Base-by-base conservation (phyloP, 352 stramenopile species). In the Blastocystis sp. region DNA sequence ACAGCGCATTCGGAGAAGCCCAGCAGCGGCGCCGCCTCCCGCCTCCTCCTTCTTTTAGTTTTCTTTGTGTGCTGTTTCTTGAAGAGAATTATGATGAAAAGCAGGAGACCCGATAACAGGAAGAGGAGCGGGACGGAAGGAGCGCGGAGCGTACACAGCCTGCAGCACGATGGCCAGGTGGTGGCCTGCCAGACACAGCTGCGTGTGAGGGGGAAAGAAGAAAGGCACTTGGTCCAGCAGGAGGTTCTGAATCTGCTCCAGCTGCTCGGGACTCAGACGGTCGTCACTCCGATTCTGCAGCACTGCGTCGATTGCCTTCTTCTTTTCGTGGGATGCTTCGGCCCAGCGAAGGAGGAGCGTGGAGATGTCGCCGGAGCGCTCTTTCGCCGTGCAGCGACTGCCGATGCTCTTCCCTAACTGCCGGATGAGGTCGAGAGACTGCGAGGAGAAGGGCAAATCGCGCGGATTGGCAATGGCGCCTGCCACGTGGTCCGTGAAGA, bases 401-500 rank as follows among this genome's bases (percentile, higher is more conserved):
- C 23, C 17, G 21, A 84, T 84, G 2, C 34, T 40, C 28, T 52
- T 41, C 19, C 52, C 56, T 2, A 67, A 19, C 21, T 69, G n/a
- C 9, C 14, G 19, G 61, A 84, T 43, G 41, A 52, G 45, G 38
- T 84, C 74, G 9, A 67, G 21, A 17, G 43, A 34, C 21, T 10
- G 10, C 66, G 10, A 4, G 28, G 34, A n/a, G 40, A 84, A 59
- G 45, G 74, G 74, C n/a, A 84, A 45, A 38, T 38, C 38, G 21
- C 28, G 53, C 14, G 74, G 74, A 84, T 84, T 84, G 2, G 45
- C 34, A 45, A 69, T 67, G 9, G 56, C 74, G 21, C 56, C 56
- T 41, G 74, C 74, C 11, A 28, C 74, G 34, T 45, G 74, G 43
- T 84, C 74, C 5, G 74, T 84, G 60, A 84, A 84, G 74, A 84